Evolutionary conservation across 345 rosid species (phyloP).

Genomic region (Boechera retrofracta): DNA sequence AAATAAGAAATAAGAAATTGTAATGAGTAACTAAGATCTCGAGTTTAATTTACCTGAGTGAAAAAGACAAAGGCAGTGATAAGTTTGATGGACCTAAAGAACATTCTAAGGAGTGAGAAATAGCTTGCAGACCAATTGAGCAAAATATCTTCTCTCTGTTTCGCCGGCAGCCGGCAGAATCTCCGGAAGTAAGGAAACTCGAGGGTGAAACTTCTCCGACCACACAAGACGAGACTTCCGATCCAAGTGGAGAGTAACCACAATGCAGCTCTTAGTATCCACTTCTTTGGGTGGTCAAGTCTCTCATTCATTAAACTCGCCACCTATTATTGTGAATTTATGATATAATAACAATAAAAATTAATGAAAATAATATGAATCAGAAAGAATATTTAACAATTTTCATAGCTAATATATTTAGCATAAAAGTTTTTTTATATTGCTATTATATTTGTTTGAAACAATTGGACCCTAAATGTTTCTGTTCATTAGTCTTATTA

Average conservation of each 20-base stretch:
- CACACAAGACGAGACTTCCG: slow-evolving; percentile 77
- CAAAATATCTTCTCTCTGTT: slow-evolving; percentile 55
- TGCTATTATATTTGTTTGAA: background rate
- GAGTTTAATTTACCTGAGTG: slow-evolving; percentile 61
- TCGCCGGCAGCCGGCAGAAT: slow-evolving; percentile 55
- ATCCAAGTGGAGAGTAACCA: slow-evolving; percentile 74
- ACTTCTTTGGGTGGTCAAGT: slow-evolving; percentile 72
- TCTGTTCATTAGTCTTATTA: background rate
- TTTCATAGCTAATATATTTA: background rate
- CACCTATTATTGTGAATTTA: slow-evolving; percentile 40
- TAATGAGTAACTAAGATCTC: slow-evolving; percentile 9
- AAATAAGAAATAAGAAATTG: background rate
- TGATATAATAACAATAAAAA: slow-evolving; percentile 2
- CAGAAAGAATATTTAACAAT: background rate
- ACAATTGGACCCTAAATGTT: background rate
- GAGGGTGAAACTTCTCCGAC: slow-evolving; percentile 54
- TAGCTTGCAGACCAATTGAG: slow-evolving; percentile 63
- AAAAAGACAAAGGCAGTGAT: slow-evolving; percentile 65
- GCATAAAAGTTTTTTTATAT: background rate
- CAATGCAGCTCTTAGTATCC: slow-evolving; percentile 58
- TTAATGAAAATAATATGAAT: background rate
- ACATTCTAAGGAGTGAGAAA: slow-evolving; percentile 55
- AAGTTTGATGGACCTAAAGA: slow-evolving; percentile 65
- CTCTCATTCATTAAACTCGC: slow-evolving; percentile 64
- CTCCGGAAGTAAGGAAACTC: slow-evolving; percentile 58